Percentiles rank a stretch among this genome's conserved stretches.
These are phyloP conservation scores for Penicillium paxilli DNA, from an alignment of 495 filamentous ascomycete species.

Conservation along the genomic window DNA sequence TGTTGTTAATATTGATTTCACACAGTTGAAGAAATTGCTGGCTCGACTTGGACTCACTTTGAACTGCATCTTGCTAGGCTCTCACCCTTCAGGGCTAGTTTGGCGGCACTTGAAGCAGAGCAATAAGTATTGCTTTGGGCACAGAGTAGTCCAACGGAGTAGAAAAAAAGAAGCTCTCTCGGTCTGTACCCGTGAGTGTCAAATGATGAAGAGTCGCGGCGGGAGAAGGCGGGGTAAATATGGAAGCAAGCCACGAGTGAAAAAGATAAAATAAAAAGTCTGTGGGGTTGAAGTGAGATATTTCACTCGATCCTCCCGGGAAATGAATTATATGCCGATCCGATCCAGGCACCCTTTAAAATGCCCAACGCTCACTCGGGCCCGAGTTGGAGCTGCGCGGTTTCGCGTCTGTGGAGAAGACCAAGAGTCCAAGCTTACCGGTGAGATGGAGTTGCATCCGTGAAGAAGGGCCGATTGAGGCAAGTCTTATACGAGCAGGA, in stretches of 20 bases:
- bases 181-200: background rate
- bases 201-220: background rate
- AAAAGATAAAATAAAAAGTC: too few species aligned
- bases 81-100: background rate
- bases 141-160: too few species aligned
- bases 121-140: too few species aligned
- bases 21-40: too few species aligned
- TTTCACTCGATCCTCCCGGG: background rate
- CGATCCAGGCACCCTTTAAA: constrained; percentile 15
- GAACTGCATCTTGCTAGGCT: constrained; percentile 20
- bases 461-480: background rate
- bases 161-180: background rate
- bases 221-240: background rate
- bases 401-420: constrained; percentile 21
- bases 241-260: background rate
- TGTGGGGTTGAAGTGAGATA: background rate
- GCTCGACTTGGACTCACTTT: constrained; percentile 14
- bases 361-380: constrained; percentile 8
- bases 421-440: constrained; percentile 7
- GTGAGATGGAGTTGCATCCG: background rate
- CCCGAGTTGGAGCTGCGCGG: too few species aligned
- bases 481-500: constrained; percentile 5
- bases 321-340: constrained; percentile 17
- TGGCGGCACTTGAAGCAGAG: too few species aligned
- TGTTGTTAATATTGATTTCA: background rate